Percentiles rank a stretch among this genome's conserved stretches.
Conservation (phyloP, 2,329 filamentous ascomycete genomes). For the Ustulina deusta region DNA sequence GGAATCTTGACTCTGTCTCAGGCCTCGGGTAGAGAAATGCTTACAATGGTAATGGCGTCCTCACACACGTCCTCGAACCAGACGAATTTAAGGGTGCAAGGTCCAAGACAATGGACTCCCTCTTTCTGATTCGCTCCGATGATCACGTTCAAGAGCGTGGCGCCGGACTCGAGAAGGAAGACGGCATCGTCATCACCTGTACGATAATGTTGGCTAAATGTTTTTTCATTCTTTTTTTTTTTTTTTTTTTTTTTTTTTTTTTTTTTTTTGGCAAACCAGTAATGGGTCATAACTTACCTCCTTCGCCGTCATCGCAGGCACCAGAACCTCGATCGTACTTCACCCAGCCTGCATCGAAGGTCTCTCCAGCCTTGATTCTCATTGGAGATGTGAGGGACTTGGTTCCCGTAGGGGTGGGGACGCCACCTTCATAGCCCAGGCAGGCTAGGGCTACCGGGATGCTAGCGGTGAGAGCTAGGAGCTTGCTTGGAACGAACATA, state of each 20-base stretch:
- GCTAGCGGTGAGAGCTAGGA: constrained; percentile 45
- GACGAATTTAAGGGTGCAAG: constrained; percentile 50
- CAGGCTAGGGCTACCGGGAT: constrained; percentile 49
- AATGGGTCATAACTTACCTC: constrained; percentile 46
- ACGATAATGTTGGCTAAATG: neutral
- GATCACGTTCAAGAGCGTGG: constrained; percentile 54
- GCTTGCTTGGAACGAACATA: constrained; percentile 37
- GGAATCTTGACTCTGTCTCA: neutral
- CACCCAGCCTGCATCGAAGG: constrained; percentile 53
- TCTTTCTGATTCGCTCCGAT: constrained; percentile 56
- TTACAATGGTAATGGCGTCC: constrained; percentile 45
- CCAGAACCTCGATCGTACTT: constrained; percentile 55
- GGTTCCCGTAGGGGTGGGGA: constrained; percentile 46
- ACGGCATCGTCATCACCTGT: constrained; percentile 55
- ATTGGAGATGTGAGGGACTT: constrained; percentile 49
- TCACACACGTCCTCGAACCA: constrained; percentile 56
- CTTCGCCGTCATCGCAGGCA: constrained; percentile 57
- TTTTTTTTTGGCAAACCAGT: neutral
- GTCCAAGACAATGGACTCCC: constrained; percentile 54
- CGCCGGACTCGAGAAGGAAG: constrained; percentile 46
- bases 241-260: neutral
- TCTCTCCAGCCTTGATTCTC: constrained; percentile 48
- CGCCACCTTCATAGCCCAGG: constrained; percentile 49
- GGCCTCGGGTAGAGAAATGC: neutral
- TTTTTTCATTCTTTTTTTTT: neutral